Evolutionary conservation across 306 rosid genomes (phyloP).

Genomic region (Fagus crenata): DNA sequence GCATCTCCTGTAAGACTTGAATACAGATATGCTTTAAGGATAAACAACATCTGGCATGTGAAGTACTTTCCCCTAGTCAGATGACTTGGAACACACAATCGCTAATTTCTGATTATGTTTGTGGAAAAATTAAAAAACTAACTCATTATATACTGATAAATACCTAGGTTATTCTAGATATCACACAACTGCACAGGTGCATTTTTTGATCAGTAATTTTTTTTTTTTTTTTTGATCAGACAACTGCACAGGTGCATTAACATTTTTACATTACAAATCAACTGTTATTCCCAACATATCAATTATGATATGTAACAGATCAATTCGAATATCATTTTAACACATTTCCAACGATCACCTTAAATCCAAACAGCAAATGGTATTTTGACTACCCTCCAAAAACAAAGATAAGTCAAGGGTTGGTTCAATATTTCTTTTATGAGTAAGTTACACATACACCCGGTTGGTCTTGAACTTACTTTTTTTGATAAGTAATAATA

Average conservation of each 20-base stretch:
- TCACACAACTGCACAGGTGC: conserved; percentile 2
- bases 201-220: too few species aligned
- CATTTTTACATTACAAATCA: conserved; percentile 20
- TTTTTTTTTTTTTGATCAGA: too few species aligned
- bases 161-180: conserved; percentile 1
- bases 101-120: conserved; percentile 3
- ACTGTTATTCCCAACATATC: neutral
- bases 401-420: neutral
- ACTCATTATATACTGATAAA: conserved; percentile 17
- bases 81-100: conserved; percentile 1
- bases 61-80: conserved; percentile 26
- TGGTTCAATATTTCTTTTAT: too few species aligned
- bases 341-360: neutral
- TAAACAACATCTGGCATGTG: conserved; percentile 28
- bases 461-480: too few species aligned
- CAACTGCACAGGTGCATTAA: conserved; percentile 12
- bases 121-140: conserved; percentile 11
- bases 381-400: neutral
- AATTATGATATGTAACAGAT: neutral
- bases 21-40: conserved; percentile 35
- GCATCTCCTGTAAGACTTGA: conserved; percentile 52
- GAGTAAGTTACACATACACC: too few species aligned
- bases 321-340: neutral
- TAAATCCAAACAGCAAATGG: neutral
- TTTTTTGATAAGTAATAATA: too few species aligned